phyloP scores from a whole-genome alignment of 306 rosid species.

The Abrus pulchellus region DNA sequence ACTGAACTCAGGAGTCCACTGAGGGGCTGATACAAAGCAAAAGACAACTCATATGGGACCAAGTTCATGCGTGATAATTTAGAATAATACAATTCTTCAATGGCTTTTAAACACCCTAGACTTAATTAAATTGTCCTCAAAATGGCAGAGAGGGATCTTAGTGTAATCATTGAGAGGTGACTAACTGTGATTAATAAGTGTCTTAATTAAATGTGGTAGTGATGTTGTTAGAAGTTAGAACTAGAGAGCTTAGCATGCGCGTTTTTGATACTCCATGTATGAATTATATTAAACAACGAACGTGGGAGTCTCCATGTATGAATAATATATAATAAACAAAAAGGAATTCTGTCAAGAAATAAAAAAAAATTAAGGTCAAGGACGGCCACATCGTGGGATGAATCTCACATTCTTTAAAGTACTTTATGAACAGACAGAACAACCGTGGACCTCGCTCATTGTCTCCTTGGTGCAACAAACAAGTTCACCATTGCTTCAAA shows the following conservation, averaged over 20 bases:
- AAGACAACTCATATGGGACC: slow-evolving; percentile 71
- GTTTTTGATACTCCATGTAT: slow-evolving; percentile 49
- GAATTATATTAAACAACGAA: slow-evolving; percentile 49
- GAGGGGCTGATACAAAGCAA: slow-evolving; percentile 55
- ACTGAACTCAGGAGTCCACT: slow-evolving; percentile 71
- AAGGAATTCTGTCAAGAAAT: slow-evolving; percentile 53
- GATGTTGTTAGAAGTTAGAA: slow-evolving; percentile 52
- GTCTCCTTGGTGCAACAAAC: slow-evolving; percentile 49
- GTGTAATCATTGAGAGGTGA: slow-evolving; percentile 57
- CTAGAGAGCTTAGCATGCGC: slow-evolving; percentile 45
- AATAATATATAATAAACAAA: slow-evolving; percentile 37
- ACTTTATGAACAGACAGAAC: slow-evolving; percentile 62
- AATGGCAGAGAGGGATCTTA: slow-evolving; percentile 41
- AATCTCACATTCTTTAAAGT: slow-evolving; percentile 56
- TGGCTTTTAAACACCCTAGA: slow-evolving; percentile 44
- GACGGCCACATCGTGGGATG: slow-evolving; percentile 82
- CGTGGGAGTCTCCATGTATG: slow-evolving; percentile 67
- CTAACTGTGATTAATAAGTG: slow-evolving; percentile 48
- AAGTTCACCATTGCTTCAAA: slow-evolving; percentile 27
- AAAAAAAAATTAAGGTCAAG: slow-evolving; percentile 43
- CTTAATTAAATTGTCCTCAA: slow-evolving; percentile 26
- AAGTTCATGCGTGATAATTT: slow-evolving; percentile 58
- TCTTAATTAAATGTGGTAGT: slow-evolving; percentile 41
- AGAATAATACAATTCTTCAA: slow-evolving; percentile 49
- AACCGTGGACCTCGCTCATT: slow-evolving; percentile 61